A percentile compares a stretch with the other conserved stretches of the same genome.
These are phyloP conservation scores for Lonicera japonica DNA, from an alignment of 129 eudicot species.

Conservation along the genomic window DNA sequence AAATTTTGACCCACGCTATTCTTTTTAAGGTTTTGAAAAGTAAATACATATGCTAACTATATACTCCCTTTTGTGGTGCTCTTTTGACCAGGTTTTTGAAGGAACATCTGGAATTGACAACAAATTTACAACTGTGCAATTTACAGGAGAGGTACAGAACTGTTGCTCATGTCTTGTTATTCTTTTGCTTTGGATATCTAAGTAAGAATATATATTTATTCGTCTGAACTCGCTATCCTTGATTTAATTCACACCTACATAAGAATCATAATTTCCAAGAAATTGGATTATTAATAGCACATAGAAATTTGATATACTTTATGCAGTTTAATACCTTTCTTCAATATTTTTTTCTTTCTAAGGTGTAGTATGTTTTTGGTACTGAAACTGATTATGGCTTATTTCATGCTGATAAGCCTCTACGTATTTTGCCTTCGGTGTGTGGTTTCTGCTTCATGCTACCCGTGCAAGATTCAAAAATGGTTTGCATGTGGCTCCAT, in stretches of 20 bases:
- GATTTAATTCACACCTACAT: neutral
- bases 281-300: too few species aligned
- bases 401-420: too few species aligned
- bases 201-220: neutral
- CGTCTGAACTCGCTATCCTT: neutral
- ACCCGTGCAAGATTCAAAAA: too few species aligned
- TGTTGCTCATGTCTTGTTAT: slow-evolving; percentile 2
- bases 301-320: too few species aligned
- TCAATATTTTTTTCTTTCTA: too few species aligned
- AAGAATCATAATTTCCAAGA: neutral
- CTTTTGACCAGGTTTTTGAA: slow-evolving; percentile 69
- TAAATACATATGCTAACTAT: neutral
- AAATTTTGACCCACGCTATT: neutral
- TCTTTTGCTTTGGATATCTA: neutral
- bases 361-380: too few species aligned
- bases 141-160: slow-evolving; percentile 83
- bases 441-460: too few species aligned
- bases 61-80: neutral
- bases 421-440: too few species aligned
- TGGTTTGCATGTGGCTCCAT: too few species aligned
- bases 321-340: too few species aligned
- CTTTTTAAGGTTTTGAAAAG: neutral
- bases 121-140: slow-evolving; percentile 91
- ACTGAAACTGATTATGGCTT: too few species aligned
- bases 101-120: slow-evolving; percentile 99